Evolutionary conservation across 2,329 filamentous ascomycete species (phyloP).

Genomic region (Daldinia sp.): DNA sequence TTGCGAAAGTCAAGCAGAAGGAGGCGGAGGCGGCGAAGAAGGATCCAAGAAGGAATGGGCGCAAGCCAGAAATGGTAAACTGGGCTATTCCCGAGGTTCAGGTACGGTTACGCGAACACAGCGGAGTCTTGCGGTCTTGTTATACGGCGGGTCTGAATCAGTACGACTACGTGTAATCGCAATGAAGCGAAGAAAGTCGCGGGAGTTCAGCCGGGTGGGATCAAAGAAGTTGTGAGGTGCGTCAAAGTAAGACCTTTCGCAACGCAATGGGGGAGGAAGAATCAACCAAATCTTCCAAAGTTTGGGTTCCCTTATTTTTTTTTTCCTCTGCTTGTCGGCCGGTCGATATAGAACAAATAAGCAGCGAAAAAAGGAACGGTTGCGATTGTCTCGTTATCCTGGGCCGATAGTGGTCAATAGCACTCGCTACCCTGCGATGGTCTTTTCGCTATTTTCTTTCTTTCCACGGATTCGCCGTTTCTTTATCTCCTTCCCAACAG

Average conservation of each 20-base stretch:
- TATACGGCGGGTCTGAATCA: constrained; percentile 50
- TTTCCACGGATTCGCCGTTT: constrained; percentile 29
- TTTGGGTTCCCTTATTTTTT: constrained; percentile 13
- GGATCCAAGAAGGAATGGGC: constrained; percentile 44
- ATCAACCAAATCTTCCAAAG: constrained; percentile 33
- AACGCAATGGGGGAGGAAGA: constrained; percentile 30
- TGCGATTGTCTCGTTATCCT: constrained; percentile 18
- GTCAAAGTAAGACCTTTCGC: constrained; percentile 49
- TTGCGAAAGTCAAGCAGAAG: constrained; percentile 34
- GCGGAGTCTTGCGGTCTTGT: constrained; percentile 46
- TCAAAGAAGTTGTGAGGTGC: constrained; percentile 39
- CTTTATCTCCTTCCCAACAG: constrained; percentile 37
- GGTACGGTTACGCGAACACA: constrained; percentile 47
- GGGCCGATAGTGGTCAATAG: constrained; percentile 22
- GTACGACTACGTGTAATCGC: constrained; percentile 48
- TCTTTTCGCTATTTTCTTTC: constrained; percentile 33
- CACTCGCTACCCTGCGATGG: constrained; percentile 13
- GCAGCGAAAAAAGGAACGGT: constrained; percentile 13
- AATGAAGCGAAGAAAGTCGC: constrained; percentile 43
- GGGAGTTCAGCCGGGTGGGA: constrained; percentile 42
- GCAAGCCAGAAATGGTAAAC: constrained; percentile 42
- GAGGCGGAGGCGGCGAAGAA: constrained; percentile 38
- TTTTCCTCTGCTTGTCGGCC: constrained; percentile 31
- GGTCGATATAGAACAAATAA: constrained; percentile 34
- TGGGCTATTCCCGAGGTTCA: constrained; percentile 45